Evolutionary conservation across 345 rosid genomes (phyloP), one percentile per base, ranked within the genome.

Genomic region (Carallia brachiata): DNA sequence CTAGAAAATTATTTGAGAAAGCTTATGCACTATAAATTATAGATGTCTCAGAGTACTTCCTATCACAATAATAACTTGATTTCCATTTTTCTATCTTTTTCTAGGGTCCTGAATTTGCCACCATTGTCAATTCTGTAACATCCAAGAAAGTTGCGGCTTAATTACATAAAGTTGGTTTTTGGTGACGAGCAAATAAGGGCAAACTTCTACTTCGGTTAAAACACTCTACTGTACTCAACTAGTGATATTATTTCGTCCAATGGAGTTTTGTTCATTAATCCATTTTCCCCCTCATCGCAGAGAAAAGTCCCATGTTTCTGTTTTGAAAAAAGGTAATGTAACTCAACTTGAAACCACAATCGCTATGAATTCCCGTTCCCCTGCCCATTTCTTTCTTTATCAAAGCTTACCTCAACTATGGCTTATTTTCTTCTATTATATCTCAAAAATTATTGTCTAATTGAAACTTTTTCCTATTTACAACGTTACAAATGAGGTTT

Each of bases 81-180:
- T 2, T 10, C 47, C 13, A 4, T 19, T 54, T 54, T 19, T 27
- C 58, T 54, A 1, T 2, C 12, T 6, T 19, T 52, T 27, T 54
- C 12, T 7, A 95, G 99, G 99, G 99, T 50, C 91, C 94, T 0
- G 97, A 95, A 83, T 95, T 95, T 76, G 97, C 98, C 10, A 84
- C 90, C 75, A 95, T 95, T 69, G 79, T 92, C 86, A 95, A 95
- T 82, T 92, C 96, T 15, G 92, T 84, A 75, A 90, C 89, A 61
- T 81, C 89, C 13, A 92, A 92, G 89, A 95, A 89, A 84, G 96
- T 90, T 72, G 85, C 91, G 62, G 98, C 93, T 57, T 95, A 79
- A 92, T 81, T 72, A 9, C 44, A 52, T 54, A 19, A 19, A 48
- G 50, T 36, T 37, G 30, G 74, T 48, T 54, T 37, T 66, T 54